phyloP scores from a whole-genome alignment of 306 rosid species.

The barrel medic (Medicago truncatula) region DNA sequence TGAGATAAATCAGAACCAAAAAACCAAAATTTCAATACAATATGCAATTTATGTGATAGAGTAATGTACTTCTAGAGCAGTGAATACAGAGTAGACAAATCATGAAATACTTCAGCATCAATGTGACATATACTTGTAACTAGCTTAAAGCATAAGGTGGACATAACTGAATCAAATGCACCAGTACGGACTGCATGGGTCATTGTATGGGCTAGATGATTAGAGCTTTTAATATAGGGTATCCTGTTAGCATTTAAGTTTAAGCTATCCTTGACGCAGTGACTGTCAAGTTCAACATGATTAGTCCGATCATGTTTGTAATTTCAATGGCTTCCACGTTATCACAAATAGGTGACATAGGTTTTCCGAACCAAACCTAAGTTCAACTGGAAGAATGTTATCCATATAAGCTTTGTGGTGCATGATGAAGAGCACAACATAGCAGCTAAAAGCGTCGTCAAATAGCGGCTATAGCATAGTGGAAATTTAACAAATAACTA shows the following conservation, averaged over 20 bases:
- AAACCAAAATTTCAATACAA: conserved; percentile 34
- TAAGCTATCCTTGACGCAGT: conserved; percentile 9
- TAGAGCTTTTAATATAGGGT: neutral
- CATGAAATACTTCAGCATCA: conserved; percentile 12
- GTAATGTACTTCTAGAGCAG: conserved; percentile 14
- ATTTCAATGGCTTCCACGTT: neutral
- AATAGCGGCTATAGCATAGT: neutral
- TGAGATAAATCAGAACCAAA: conserved; percentile 45
- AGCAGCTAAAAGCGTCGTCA: neutral
- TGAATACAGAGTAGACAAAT: conserved; percentile 1
- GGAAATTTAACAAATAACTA: neutral
- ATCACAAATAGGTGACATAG: conserved; percentile 11
- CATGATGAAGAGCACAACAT: neutral
- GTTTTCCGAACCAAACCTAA: neutral
- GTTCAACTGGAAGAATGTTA: neutral
- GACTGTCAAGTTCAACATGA: conserved; percentile 1
- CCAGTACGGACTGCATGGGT: neutral
- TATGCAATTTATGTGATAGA: conserved; percentile 9
- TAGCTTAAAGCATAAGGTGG: conserved; percentile 5
- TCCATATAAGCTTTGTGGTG: neutral
- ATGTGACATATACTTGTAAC: neutral
- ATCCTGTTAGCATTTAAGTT: neutral
- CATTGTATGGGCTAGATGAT: conserved; percentile 18
- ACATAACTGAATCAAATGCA: conserved; percentile 1
- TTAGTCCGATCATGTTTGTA: conserved; percentile 17